Evolutionary conservation across 345 rosid genomes (phyloP), one percentile per base, ranked within the genome.

Genomic region (Moricandia moricandioides): DNA sequence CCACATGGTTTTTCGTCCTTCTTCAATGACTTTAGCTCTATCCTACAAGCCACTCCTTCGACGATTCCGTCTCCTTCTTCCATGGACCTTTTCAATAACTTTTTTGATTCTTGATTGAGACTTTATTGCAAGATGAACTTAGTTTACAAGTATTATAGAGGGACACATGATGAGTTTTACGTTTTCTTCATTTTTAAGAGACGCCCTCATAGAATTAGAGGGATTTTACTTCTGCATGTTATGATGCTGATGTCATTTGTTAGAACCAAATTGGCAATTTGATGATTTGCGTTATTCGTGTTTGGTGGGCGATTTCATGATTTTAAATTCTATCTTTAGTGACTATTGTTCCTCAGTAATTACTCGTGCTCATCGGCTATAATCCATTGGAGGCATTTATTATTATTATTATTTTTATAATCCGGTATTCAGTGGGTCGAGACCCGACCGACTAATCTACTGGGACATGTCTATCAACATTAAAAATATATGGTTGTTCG

Each of bases 31-130:
- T 70, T 85, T 1, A 91, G 83, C 9, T 84, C 85, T 24, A 79
- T 80, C 59, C 78, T 86, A 80, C 81, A 90, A 80, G 80, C 85
- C 2, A 92, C 91, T 73, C 96, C 98, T 67, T 70, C 76, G 27
- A 69, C 84, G 45, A 78, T 9, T 24, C 66, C 80, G 79, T 35
- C 58, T 83, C 62, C 80, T 52, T 82, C 86, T 34, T 75, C 95
- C 11, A 57, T 80, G 51, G 96, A 90, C 79, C 71, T 84, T 51
- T 88, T 88, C 91, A 92, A 84, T 71, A 84, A 87, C 70, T 80
- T 87, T 21, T 91, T 87, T 71, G 88, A 89, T 77, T 82, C 79
- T 52, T 89, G 70, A 86, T 69, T 57, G 3, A 49, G 24, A 65
- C 40, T 31, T 34, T 47, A 21, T 31, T 5, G 8, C 78, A 18